These are phyloP conservation scores for Ustilago hordei DNA, from an alignment of 1,284 basidiomycete genomes.

Conservation along the genomic window DNA sequence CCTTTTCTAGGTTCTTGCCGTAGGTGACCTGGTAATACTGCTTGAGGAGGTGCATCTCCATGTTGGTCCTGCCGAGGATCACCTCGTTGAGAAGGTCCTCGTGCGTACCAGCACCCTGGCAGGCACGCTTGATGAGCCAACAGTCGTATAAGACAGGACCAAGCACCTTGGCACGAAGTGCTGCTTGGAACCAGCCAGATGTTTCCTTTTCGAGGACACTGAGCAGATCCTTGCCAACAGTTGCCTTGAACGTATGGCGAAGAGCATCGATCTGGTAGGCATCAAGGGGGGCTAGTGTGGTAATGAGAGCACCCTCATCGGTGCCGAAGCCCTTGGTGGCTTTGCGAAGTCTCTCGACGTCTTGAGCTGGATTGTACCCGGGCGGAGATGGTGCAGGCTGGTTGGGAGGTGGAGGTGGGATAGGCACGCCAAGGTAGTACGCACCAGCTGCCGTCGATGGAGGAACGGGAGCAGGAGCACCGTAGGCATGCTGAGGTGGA, in stretches of 20 bases:
- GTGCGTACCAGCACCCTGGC: conserved; percentile 66
- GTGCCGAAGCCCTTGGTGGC: conserved; percentile 68
- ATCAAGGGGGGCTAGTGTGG: conserved; percentile 56
- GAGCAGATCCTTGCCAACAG: conserved; percentile 64
- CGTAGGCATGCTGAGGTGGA: conserved; percentile 43
- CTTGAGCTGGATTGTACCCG: conserved; percentile 59
- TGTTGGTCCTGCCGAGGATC: conserved; percentile 61
- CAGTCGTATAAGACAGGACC: conserved; percentile 66
- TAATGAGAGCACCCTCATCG: conserved; percentile 59
- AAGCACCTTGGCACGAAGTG: conserved; percentile 57
- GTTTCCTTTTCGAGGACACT: conserved; percentile 66
- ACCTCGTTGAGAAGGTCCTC: conserved; percentile 68
- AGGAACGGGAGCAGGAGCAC: conserved; percentile 46
- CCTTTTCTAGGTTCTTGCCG: conserved; percentile 61
- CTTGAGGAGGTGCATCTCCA: conserved; percentile 65
- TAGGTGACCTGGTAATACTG: conserved; percentile 61
- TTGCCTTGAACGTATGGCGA: conserved; percentile 59
- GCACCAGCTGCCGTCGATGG: conserved; percentile 23
- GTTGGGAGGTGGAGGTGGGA: conserved; percentile 62
- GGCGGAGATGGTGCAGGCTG: conserved; percentile 54
- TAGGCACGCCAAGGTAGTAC: conserved; percentile 58
- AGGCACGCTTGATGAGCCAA: conserved; percentile 64
- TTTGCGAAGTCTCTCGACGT: conserved; percentile 65
- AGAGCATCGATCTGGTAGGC: conserved; percentile 64
- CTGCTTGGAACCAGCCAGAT: conserved; percentile 63